A percentile compares a stretch with the other conserved stretches of the same genome.
These are phyloP conservation scores for Ceratobasidium sp. DNA, from an alignment of 1,284 basidiomycete species.

Conservation along the genomic window DNA sequence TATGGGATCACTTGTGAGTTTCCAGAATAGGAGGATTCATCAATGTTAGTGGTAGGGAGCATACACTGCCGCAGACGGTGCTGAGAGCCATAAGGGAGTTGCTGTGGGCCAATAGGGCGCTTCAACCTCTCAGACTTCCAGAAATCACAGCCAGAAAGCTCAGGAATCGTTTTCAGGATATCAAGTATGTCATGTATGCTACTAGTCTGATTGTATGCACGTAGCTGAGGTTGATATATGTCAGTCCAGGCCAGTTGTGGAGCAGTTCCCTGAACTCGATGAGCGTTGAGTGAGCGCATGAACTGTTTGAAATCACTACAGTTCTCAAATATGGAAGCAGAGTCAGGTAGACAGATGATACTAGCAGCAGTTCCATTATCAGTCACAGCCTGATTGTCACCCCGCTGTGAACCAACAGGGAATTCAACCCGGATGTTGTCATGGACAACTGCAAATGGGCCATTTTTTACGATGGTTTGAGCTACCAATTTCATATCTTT, in stretches of 20 bases:
- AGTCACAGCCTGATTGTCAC: neutral
- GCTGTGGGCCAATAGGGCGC: constrained; percentile 5
- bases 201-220: neutral
- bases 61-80: neutral
- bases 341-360: neutral
- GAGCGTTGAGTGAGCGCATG: neutral
- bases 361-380: constrained; percentile 13
- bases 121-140: constrained; percentile 9
- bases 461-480: neutral
- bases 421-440: constrained; percentile 19
- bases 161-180: neutral
- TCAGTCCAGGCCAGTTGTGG: neutral
- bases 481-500: neutral
- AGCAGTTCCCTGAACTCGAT: neutral
- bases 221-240: neutral
- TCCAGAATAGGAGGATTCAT: neutral
- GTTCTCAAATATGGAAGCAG: neutral
- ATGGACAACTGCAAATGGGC: neutral
- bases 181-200: neutral
- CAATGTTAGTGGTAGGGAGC: constrained; percentile 19
- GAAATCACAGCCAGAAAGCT: neutral
- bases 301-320: neutral
- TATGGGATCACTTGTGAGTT: neutral
- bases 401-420: constrained; percentile 9
- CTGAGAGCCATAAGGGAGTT: neutral